These are phyloP conservation scores for Syzygium jambos DNA, from an alignment of 345 rosid species.

Conservation along the genomic window DNA sequence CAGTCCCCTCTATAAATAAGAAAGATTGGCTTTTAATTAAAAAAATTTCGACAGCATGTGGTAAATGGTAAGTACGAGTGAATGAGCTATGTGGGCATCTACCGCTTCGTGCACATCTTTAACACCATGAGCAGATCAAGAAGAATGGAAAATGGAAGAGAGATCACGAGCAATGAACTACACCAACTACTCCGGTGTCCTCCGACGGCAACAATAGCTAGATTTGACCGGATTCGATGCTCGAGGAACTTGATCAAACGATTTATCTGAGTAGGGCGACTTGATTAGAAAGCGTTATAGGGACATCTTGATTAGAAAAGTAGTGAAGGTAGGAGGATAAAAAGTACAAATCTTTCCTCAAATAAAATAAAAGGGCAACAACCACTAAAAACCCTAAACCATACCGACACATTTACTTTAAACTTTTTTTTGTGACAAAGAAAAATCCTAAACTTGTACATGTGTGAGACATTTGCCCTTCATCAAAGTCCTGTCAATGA, in stretches of 20 bases:
- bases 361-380: neutral
- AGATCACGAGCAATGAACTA: neutral
- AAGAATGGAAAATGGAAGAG: neutral
- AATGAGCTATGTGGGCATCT: neutral
- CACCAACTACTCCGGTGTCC: neutral
- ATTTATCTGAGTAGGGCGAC: neutral
- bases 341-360: neutral
- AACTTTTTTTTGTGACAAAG: too few relatives aligned
- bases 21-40: neutral
- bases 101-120: neutral
- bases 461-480: too few relatives aligned
- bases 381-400: too few relatives aligned
- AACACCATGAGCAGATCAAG: neutral
- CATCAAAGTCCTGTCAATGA: too few relatives aligned
- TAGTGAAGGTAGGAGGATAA: neutral
- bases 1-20: neutral
- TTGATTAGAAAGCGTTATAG: neutral
- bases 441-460: too few relatives aligned
- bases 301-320: neutral
- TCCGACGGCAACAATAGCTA: fast-evolving
- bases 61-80: neutral
- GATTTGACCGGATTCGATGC: fast-evolving
- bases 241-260: fast-evolving
- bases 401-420: too few relatives aligned
- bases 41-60: neutral